Evolutionary conservation across 441 rosid species (phyloP), one percentile per base, ranked within the genome.

Genomic region (Pelargonium australe): DNA sequence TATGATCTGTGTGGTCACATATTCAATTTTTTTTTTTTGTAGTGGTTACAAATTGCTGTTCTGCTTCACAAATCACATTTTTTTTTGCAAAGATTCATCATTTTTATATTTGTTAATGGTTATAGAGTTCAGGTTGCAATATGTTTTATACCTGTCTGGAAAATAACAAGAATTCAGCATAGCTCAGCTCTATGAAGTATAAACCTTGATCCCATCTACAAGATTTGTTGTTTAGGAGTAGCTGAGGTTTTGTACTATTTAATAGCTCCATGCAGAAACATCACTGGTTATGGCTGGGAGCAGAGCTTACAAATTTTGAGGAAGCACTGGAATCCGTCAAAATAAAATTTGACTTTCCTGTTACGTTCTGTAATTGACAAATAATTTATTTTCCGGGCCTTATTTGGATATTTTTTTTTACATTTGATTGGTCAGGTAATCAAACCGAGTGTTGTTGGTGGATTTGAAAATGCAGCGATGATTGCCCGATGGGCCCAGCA

Each of bases 391-490:
- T 53, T 13, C 1, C 60, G 7, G 16, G 34, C 41, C 55, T 82
- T 47, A 73, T 70, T 60, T 67, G 8, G 45, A 57, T 67, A 20
- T 20, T 20, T 20, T 20, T 20, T 20, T 66, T 10, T 72, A 37
- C 67, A 55, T 70, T 68, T 68, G 70, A 68, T 58, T 68, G 70
- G 13, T 3, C 80, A 94, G 99, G 95, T 94, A 41, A 85, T 94
- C 67, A 94, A 94, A 82, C 99, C 99, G 67, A 88, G 92, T 76
- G 90, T 87, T 51, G 78, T 94, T 73, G 97, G 99, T 75, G 99
- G 99, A 53, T 86, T 94, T 80, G 99, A 91, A 81, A 91, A 82
- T 72, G 85, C 96, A 58, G 87, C 92, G 43, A 57, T 81, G 66
- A 82, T 91, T 67, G 97, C 99, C 53, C 77, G 76, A 69, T 89